Evolutionary conservation across 1,284 basidiomycete species (phyloP).

Genomic region (Puccinia horiana): DNA sequence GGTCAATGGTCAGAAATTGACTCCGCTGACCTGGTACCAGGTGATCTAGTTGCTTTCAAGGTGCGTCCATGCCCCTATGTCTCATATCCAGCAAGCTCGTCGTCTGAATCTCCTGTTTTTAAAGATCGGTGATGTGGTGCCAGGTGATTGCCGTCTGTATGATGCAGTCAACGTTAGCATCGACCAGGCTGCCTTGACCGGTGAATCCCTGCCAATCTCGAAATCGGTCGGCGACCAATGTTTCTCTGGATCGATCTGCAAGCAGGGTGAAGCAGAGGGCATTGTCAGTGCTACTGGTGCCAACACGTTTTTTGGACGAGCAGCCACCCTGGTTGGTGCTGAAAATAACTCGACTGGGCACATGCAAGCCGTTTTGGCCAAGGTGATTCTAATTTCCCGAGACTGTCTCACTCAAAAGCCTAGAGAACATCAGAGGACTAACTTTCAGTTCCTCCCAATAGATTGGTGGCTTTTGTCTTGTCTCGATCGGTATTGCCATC

Average conservation of each 20-base stretch:
- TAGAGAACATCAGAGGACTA: too few relatives aligned
- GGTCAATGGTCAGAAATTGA: slow-evolving; percentile 85
- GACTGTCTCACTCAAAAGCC: not conserved
- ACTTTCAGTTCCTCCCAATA: slow-evolving; percentile 72
- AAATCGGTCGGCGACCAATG: slow-evolving; percentile 93
- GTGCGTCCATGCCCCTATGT: slow-evolving; percentile 61
- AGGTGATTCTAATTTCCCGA: slow-evolving; percentile 17
- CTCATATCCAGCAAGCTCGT: not conserved
- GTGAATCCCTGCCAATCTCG: slow-evolving; percentile 85
- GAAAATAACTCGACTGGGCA: slow-evolving; percentile 95
- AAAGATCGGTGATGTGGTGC: slow-evolving; percentile 83
- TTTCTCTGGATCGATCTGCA: slow-evolving; percentile 94
- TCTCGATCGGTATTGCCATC: slow-evolving; percentile 68
- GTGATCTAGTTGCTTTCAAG: slow-evolving; percentile 93
- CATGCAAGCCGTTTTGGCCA: slow-evolving; percentile 64
- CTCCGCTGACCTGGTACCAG: slow-evolving; percentile 75
- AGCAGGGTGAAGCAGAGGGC: slow-evolving; percentile 95
- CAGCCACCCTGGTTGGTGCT: slow-evolving; percentile 89
- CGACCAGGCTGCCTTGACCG: slow-evolving; percentile 93
- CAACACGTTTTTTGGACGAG: slow-evolving; percentile 67
- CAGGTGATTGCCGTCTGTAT: slow-evolving; percentile 89
- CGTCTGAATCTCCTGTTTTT: not conserved
- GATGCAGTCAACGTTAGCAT: slow-evolving; percentile 92
- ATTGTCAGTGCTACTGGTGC: slow-evolving; percentile 93
- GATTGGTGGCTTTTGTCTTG: slow-evolving; percentile 91